phyloP scores from a whole-genome alignment of 139 green algal genomes.

The Chlorella sp. region DNA sequence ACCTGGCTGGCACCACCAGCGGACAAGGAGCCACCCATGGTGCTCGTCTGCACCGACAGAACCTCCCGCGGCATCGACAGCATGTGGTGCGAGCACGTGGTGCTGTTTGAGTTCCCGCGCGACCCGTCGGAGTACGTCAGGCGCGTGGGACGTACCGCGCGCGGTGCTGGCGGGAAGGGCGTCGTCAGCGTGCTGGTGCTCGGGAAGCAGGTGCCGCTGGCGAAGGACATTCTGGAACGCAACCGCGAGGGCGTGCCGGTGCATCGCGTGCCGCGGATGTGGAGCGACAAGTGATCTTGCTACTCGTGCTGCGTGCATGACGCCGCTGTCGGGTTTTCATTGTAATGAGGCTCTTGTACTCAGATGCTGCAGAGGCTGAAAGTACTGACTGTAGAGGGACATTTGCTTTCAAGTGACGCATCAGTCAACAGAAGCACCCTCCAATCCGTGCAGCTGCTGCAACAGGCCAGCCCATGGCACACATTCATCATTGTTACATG shows the following conservation, averaged over 20 bases:
- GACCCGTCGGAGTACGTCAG: conserved; percentile 93
- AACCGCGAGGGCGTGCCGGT: conserved; percentile 65
- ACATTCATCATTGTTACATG: too few species aligned
- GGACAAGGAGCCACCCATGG: not conserved
- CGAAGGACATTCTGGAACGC: conserved; percentile 58
- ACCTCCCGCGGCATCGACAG: conserved; percentile 67
- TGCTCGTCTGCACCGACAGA: conserved; percentile 37
- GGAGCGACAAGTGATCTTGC: too few species aligned
- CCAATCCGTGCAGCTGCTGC: too few species aligned
- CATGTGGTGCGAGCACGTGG: conserved; percentile 72
- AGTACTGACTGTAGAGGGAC: too few species aligned
- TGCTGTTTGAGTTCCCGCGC: conserved; percentile 95
- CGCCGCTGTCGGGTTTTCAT: too few species aligned
- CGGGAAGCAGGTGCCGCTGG: conserved; percentile 74
- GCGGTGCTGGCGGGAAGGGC: conserved; percentile 71
- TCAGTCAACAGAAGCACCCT: too few species aligned
- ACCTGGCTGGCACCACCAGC: conserved; percentile 46
- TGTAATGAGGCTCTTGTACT: too few species aligned
- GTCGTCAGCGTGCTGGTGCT: conserved; percentile 76
- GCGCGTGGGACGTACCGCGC: conserved; percentile 78
- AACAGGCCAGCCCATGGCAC: too few species aligned
- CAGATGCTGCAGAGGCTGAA: too few species aligned
- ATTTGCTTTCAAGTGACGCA: too few species aligned
- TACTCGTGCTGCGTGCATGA: too few species aligned
- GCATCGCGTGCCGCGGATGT: conserved; percentile 55